phyloP scores from a whole-genome alignment of 352 stramenopile genomes.

The Globisporangium nodosum region DNA sequence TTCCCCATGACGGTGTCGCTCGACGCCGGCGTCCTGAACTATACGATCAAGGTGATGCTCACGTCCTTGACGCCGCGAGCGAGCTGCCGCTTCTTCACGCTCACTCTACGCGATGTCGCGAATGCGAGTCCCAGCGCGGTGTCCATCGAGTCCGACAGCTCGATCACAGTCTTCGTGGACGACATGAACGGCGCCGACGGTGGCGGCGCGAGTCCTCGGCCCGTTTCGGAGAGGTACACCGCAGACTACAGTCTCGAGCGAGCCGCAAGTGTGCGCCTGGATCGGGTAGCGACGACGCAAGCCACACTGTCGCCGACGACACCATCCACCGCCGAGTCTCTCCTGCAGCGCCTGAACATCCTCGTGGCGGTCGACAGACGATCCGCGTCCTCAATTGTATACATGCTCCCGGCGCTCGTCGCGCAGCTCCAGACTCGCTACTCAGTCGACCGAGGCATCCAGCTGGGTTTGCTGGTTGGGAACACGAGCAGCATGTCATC shows the following conservation, averaged over 20 bases:
- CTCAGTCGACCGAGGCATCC: constrained; percentile 15
- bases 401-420: constrained; percentile 31
- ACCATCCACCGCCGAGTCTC: constrained; percentile 1
- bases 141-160: constrained; percentile 23
- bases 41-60: constrained; percentile 22
- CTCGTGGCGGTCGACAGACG: constrained; percentile 40
- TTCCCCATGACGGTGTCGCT: constrained; percentile 20
- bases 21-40: constrained; percentile 12
- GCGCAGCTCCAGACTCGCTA: constrained; percentile 34
- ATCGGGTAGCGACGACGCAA: constrained; percentile 28
- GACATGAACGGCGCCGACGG: constrained; percentile 33
- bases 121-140: constrained; percentile 13
- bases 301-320: constrained; percentile 22
- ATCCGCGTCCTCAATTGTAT: constrained; percentile 14
- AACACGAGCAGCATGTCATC: constrained; percentile 4
- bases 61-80: constrained; percentile 19
- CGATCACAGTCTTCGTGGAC: constrained; percentile 42
- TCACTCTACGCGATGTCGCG: constrained; percentile 19
- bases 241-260: constrained; percentile 9
- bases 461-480: constrained; percentile 23
- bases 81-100: constrained; percentile 31
- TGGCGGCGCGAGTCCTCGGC: constrained; percentile 1
- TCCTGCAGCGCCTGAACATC: constrained; percentile 34
- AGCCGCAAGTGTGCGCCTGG: constrained; percentile 20
- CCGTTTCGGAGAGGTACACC: constrained; percentile 19